These are phyloP conservation scores for Hemileccinum rubropunctum DNA, from an alignment of 768 basidiomycete species.

Conservation along the genomic window DNA sequence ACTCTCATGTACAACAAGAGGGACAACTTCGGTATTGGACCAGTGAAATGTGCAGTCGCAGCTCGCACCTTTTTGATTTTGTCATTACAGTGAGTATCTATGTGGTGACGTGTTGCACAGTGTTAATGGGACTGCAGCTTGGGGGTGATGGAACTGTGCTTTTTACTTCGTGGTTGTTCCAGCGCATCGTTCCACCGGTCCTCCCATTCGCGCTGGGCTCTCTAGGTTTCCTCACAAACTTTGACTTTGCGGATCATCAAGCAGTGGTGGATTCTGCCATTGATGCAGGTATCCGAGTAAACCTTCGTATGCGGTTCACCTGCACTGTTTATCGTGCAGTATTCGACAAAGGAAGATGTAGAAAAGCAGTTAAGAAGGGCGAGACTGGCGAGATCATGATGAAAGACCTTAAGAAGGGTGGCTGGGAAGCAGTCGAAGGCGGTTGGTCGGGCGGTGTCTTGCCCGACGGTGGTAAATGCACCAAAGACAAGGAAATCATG, in stretches of 20 bases:
- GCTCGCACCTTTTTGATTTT: conserved; percentile 94
- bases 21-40: conserved; percentile 99
- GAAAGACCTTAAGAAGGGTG: conserved; percentile 84
- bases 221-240: conserved; percentile 95
- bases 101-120: not conserved
- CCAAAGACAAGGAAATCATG: conserved; percentile 95
- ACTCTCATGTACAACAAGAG: conserved; percentile 48
- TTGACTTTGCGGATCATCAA: conserved; percentile 86
- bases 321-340: conserved; percentile 97
- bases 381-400: conserved; percentile 97
- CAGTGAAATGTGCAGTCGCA: conserved; percentile 88
- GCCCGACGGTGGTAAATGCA: conserved; percentile 43
- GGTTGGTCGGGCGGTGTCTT: conserved; percentile 52
- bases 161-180: conserved; percentile 99
- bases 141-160: conserved; percentile 98
- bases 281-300: conserved; percentile 93
- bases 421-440: conserved; percentile 96
- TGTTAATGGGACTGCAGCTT: conserved; percentile 51
- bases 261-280: conserved; percentile 84
- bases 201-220: conserved; percentile 97
- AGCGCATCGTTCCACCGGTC: conserved; percentile 97
- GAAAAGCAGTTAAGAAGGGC: conserved; percentile 87
- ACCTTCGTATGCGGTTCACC: conserved; percentile 98
- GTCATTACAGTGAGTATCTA: conserved; percentile 81
- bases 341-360: conserved; percentile 61